A percentile compares a stretch with the other conserved stretches of the same genome.
phyloP scores from a whole-genome alignment of 2,329 filamentous ascomycete genomes.

The Microcera coccophila region DNA sequence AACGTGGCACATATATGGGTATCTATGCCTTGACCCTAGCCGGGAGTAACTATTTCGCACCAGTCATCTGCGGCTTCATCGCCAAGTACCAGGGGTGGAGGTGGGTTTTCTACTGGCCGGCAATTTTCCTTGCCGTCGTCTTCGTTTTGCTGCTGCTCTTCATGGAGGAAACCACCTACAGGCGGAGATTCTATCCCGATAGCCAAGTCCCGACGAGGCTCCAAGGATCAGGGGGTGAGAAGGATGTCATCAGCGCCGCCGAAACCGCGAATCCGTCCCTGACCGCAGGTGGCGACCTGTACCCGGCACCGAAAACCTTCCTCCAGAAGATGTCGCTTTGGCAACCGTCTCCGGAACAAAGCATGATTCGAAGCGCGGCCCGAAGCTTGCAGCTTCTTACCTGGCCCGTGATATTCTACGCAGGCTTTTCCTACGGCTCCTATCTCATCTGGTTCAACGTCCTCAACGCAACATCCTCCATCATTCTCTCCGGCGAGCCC shows the following conservation, averaged over 20 bases:
- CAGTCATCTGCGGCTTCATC: conserved; percentile 30
- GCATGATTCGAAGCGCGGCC: conserved; percentile 36
- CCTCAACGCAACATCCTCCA: conserved; percentile 41
- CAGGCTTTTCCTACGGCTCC: conserved; percentile 41
- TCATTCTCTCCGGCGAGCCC: conserved; percentile 35
- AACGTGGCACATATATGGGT: conserved; percentile 8
- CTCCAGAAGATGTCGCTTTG: conserved; percentile 40
- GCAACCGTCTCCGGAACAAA: conserved; percentile 32
- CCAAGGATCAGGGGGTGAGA: background rate
- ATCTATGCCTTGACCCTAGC: conserved; percentile 7
- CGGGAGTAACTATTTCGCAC: conserved; percentile 7
- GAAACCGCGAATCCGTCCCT: background rate
- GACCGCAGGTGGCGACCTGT: conserved; percentile 6
- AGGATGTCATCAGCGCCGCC: background rate
- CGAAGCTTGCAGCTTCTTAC: conserved; percentile 36
- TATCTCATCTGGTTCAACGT: conserved; percentile 43
- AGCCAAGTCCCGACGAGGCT: background rate
- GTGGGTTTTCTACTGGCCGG: conserved; percentile 32
- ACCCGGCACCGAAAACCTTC: conserved; percentile 34
- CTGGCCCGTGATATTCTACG: conserved; percentile 42
- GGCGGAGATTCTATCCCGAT: conserved; percentile 10
- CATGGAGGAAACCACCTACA: conserved; percentile 53
- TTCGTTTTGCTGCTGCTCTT: conserved; percentile 44
- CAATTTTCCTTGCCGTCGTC: conserved; percentile 28
- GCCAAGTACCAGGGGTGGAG: conserved; percentile 29